phyloP scores from a whole-genome alignment of 2,329 filamentous ascomycete genomes.

The Akanthomyces muscarius region DNA sequence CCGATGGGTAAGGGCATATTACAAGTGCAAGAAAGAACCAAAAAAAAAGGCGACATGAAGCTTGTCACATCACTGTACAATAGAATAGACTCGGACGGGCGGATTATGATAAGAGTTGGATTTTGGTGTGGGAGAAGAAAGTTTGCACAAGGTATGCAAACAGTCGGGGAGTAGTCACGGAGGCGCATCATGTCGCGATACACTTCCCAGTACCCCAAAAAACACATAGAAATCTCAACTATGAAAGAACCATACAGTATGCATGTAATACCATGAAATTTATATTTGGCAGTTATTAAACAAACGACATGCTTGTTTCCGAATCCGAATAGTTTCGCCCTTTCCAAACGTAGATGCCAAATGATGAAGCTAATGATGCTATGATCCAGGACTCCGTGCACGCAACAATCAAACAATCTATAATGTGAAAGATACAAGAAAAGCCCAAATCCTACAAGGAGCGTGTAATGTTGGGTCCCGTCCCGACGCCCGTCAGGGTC shows the following conservation, averaged over 20 bases:
- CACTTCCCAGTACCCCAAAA: neutral
- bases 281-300: neutral
- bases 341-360: neutral
- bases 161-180: neutral
- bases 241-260: neutral
- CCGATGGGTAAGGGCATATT: neutral
- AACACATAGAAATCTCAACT: conserved; percentile 7
- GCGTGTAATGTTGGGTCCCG: conserved; percentile 52
- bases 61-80: conserved; percentile 10
- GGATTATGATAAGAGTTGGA: neutral
- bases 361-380: neutral
- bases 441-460: conserved; percentile 18
- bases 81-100: neutral
- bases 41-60: neutral
- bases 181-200: neutral
- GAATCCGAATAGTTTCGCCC: neutral
- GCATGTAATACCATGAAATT: neutral
- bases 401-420: neutral
- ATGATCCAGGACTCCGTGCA: conserved; percentile 11
- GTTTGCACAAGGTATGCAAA: neutral
- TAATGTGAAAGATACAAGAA: neutral
- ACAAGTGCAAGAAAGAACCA: neutral
- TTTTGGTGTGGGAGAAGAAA: neutral
- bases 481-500: conserved; percentile 57
- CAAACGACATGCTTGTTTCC: neutral